Evolutionary conservation across 164 flowering plant genomes (phyloP).

Genomic region (Vitis amurensis): DNA sequence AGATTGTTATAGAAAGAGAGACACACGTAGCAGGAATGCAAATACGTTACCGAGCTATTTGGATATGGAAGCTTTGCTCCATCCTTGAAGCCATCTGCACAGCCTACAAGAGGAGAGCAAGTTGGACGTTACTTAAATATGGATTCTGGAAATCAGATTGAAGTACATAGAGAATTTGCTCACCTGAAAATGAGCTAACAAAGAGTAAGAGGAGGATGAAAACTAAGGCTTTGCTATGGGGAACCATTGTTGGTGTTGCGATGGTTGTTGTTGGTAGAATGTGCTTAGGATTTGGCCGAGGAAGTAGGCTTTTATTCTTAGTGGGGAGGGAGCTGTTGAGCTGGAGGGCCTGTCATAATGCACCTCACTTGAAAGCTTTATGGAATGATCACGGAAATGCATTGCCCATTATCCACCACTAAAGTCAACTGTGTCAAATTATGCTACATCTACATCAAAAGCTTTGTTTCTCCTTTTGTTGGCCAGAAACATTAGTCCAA

Average conservation of each 20-base stretch:
- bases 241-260: background rate
- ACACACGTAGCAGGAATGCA: too few species aligned
- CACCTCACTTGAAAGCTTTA: constrained; percentile 9
- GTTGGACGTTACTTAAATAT: background rate
- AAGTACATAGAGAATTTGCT: background rate
- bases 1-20: too few species aligned
- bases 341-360: constrained; percentile 12
- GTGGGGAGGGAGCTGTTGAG: constrained; percentile 7
- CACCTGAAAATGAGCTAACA: background rate
- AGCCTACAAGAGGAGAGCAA: constrained; percentile 2
- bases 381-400: constrained; percentile 5
- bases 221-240: constrained; percentile 4
- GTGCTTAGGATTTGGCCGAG: background rate
- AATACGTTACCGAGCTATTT: constrained; percentile 1
- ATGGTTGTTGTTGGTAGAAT: background rate
- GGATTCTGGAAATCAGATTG: background rate
- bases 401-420: constrained; percentile 1
- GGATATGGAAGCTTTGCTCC: background rate
- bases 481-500: background rate
- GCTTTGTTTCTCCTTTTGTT: background rate
- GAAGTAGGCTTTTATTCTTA: constrained; percentile 4
- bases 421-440: constrained; percentile 8
- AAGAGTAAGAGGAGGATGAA: constrained; percentile 4
- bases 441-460: background rate
- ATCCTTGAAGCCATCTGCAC: constrained; percentile 8